Evolutionary conservation across 495 filamentous ascomycete species (phyloP).

Genomic region (Xeromyces bisporus): DNA sequence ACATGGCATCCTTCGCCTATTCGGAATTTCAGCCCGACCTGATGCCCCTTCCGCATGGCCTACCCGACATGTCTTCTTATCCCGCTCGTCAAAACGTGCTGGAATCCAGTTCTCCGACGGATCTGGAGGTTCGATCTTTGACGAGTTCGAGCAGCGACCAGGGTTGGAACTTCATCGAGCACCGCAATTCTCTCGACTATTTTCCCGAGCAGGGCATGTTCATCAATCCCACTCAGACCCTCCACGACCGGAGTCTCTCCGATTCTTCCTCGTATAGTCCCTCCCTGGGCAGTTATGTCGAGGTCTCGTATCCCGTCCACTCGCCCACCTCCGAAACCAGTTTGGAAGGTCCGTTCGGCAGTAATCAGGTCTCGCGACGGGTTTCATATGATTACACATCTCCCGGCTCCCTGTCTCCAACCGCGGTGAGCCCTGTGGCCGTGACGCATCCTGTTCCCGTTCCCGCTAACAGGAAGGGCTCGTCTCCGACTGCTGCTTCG

Average conservation of each 20-base stretch:
- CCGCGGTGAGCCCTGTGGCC: constrained; percentile 47
- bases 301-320: constrained; percentile 55
- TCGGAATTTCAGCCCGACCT: constrained; percentile 51
- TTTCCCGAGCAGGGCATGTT: constrained; percentile 43
- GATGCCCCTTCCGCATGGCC: constrained; percentile 37
- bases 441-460: constrained; percentile 46
- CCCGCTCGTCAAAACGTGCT: constrained; percentile 29
- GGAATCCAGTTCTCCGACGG: constrained; percentile 67
- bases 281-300: constrained; percentile 63
- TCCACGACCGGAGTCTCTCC: constrained; percentile 71
- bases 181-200: constrained; percentile 36
- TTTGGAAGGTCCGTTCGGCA: constrained; percentile 47
- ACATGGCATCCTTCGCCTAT: constrained; percentile 54
- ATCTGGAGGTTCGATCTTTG: constrained; percentile 67
- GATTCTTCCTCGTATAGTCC: constrained; percentile 63
- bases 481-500: constrained; percentile 36
- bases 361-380: constrained; percentile 13
- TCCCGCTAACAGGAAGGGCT: constrained; percentile 50
- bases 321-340: constrained; percentile 49
- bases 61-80: constrained; percentile 33
- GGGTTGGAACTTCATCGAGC: constrained; percentile 64
- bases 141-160: constrained; percentile 63
- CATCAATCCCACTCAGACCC: constrained; percentile 71
- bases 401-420: constrained; percentile 30
- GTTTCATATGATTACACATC: constrained; percentile 23